Evolutionary conservation across 192 early-diverging fungal genomes (phyloP).

Genomic region (Fimicolochytrium jonesii): DNA sequence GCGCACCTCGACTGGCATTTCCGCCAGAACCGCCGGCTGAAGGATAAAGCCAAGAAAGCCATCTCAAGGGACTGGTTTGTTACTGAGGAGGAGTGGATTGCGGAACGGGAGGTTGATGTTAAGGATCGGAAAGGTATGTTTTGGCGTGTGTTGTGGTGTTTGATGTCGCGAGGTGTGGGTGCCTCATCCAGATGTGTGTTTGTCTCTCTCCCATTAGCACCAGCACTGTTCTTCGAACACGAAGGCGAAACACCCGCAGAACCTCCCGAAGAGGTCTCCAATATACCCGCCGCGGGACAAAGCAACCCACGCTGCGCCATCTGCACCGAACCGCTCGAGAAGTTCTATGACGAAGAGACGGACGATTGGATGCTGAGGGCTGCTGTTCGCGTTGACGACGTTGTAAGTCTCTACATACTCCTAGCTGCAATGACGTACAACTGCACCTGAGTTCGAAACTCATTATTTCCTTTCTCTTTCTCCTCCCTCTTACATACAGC

Average conservation of each 20-base stretch:
- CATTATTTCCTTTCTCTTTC: too few species aligned
- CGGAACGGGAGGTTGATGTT: slow-evolving; percentile 35
- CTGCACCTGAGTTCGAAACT: too few species aligned
- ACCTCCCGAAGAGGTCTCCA: slow-evolving; percentile 19
- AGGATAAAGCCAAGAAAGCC: slow-evolving; percentile 79
- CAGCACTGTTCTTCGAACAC: slow-evolving; percentile 35
- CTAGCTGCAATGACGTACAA: too few species aligned
- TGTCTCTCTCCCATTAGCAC: slow-evolving; percentile 16
- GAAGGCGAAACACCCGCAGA: neutral
- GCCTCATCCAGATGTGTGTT: too few species aligned
- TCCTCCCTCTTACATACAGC: too few species aligned
- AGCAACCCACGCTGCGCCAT: slow-evolving; percentile 36
- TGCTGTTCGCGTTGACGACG: slow-evolving; percentile 27
- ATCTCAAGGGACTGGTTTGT: slow-evolving; percentile 87
- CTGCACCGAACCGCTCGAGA: slow-evolving; percentile 50
- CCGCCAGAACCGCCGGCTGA: slow-evolving; percentile 82
- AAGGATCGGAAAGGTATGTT: slow-evolving; percentile 28
- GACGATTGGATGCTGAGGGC: slow-evolving; percentile 57
- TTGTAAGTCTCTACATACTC: slow-evolving; percentile 18
- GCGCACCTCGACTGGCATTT: slow-evolving; percentile 96
- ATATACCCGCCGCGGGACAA: slow-evolving; percentile 36
- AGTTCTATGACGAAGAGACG: slow-evolving; percentile 51
- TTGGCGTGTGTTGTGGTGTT: neutral
- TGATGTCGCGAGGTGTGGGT: neutral
- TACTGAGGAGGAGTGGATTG: slow-evolving; percentile 52